Evolutionary conservation across 306 rosid genomes (phyloP).

Genomic region (Fagus crenata): DNA sequence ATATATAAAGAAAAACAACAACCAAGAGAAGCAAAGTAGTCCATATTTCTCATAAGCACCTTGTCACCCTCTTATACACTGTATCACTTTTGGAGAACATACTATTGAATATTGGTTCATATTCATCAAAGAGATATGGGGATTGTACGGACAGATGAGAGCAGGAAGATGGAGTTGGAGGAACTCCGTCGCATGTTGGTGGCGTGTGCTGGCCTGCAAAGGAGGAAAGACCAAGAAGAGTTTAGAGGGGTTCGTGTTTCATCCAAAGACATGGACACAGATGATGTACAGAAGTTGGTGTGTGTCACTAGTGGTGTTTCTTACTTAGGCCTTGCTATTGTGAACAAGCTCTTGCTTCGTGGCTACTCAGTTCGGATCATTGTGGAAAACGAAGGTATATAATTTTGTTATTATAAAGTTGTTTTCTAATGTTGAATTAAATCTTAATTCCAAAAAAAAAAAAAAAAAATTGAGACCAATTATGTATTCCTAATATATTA

Average conservation of each 20-base stretch:
- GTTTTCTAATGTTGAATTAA: background rate
- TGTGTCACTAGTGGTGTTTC: constrained; percentile 92
- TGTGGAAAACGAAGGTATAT: constrained; percentile 54
- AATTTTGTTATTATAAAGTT: background rate
- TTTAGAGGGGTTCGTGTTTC: constrained; percentile 14
- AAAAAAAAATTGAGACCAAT: too few species aligned
- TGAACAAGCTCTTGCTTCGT: constrained; percentile 55
- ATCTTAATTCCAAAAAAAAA: too few species aligned
- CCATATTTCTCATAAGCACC: background rate
- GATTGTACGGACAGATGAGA: constrained; percentile 48
- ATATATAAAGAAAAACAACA: background rate
- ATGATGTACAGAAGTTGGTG: constrained; percentile 37
- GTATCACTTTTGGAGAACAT: background rate
- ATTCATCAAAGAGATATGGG: constrained; percentile 48
- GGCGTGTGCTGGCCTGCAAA: constrained; percentile 44
- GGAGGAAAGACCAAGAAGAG: constrained; percentile 50
- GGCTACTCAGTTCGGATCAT: constrained; percentile 80
- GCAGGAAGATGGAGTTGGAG: constrained; percentile 44
- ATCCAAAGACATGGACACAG: constrained; percentile 19
- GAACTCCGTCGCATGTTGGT: constrained; percentile 45
- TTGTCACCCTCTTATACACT: background rate
- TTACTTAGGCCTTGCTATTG: constrained; percentile 68
- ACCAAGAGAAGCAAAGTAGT: too few species aligned
- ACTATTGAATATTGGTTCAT: too few species aligned
- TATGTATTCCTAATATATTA: too few species aligned